A percentile compares a stretch with the other conserved stretches of the same genome.
phyloP scores from a whole-genome alignment of 78 protist genomes.

The Thecamonas trahens region DNA sequence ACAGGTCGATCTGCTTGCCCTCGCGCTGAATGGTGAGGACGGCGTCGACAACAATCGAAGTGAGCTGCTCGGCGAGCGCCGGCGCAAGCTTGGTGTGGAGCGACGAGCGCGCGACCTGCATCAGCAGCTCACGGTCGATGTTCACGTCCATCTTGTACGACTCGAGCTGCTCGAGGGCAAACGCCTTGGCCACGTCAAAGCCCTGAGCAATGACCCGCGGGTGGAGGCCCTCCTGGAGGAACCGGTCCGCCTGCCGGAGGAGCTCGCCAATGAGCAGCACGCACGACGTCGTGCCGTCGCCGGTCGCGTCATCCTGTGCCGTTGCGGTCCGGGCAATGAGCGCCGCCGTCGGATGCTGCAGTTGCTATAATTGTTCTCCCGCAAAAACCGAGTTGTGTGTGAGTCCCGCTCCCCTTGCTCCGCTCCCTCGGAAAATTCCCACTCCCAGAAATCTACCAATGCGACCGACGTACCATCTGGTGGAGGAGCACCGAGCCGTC shows the following conservation, averaged over 20 bases:
- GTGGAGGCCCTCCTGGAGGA: conserved; percentile 93
- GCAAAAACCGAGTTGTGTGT: too few species aligned
- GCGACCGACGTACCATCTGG: conserved; percentile 80
- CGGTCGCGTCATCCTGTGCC: conserved; percentile 98
- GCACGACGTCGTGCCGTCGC: conserved; percentile 98
- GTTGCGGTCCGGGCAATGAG: conserved; percentile 98
- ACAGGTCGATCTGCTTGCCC: conserved; percentile 83
- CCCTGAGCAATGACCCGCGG: conserved; percentile 96
- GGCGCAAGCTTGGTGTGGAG: conserved; percentile 82
- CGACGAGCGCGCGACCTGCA: conserved; percentile 84
- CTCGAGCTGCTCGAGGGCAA: conserved; percentile 56
- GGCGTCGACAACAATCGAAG: conserved; percentile 86
- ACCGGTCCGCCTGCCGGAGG: conserved; percentile 83
- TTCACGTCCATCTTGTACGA: conserved; percentile 27
- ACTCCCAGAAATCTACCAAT: too few species aligned
- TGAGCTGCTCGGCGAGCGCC: conserved; percentile 69
- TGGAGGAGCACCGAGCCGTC: conserved; percentile 95
- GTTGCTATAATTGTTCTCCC: conserved; percentile 81
- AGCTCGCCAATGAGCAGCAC: conserved; percentile 97
- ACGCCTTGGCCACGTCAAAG: conserved; percentile 83
- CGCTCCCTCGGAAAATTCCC: too few species aligned
- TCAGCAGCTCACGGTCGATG: conserved; percentile 68
- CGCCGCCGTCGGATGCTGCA: conserved; percentile 98
- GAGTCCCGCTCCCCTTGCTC: too few species aligned
- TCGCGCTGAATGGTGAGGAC: conserved; percentile 61